phyloP scores from a whole-genome alignment of 352 stramenopile genomes.

The Phytophthora ramorum region DNA sequence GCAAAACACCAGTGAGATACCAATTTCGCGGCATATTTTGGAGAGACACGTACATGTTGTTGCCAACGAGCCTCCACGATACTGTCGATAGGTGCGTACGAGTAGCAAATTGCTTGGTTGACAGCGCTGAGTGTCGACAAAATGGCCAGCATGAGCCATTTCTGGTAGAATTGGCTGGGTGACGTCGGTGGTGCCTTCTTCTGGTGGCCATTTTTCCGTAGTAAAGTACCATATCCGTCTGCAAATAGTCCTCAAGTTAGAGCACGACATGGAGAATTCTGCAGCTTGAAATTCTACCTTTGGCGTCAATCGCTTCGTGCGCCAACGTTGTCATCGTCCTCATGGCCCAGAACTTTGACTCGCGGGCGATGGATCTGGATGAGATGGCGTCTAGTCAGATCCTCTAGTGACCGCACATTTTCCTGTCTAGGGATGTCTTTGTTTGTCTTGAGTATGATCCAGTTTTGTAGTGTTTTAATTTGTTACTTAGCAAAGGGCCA shows the following conservation, averaged over 20 bases:
- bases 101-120: conserved; percentile 73
- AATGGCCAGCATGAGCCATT: conserved; percentile 72
- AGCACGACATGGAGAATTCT: neutral
- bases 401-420: neutral
- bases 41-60: conserved; percentile 34
- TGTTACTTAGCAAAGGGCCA: neutral
- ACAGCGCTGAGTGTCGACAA: conserved; percentile 53
- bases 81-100: conserved; percentile 69
- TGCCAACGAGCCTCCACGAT: conserved; percentile 60
- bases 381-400: neutral
- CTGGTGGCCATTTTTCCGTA: neutral
- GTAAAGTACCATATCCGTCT: conserved; percentile 7
- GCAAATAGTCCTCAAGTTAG: neutral
- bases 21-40: neutral
- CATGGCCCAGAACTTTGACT: neutral
- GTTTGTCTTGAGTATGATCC: too few relatives aligned
- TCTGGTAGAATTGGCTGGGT: conserved; percentile 14
- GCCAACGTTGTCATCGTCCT: conserved; percentile 18
- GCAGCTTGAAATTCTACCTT: conserved; percentile 9
- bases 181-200: neutral
- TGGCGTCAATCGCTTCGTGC: conserved; percentile 14
- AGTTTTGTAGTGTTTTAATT: neutral
- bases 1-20: neutral
- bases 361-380: neutral
- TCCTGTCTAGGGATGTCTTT: neutral